Evolutionary conservation across 306 rosid genomes (phyloP).

Genomic region (Dryas alaskensis): DNA sequence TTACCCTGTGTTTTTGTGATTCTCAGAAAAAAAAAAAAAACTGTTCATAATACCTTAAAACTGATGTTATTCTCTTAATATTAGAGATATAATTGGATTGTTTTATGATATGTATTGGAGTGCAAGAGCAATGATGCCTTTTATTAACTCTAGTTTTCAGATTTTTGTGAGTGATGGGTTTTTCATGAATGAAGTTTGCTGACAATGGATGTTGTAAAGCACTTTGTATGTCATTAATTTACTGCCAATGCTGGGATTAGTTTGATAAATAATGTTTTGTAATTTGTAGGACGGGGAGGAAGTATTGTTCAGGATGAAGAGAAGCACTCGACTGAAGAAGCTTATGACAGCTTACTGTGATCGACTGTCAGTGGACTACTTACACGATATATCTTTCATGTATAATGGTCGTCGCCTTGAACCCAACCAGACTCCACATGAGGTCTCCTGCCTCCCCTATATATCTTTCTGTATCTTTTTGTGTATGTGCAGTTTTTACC

Average conservation of each 20-base stretch:
- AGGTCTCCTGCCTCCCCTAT: conserved; percentile 23
- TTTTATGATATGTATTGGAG: background rate
- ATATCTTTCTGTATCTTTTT: no score
- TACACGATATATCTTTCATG: conserved; percentile 43
- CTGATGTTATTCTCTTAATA: no score
- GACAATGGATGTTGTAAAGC: no score
- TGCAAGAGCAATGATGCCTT: background rate
- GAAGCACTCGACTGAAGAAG: conserved; percentile 54
- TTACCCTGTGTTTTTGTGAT: background rate
- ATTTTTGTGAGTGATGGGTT: no score
- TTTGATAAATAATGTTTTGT: no score
- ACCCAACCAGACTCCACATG: conserved; percentile 60
- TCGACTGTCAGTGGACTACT: conserved; percentile 45
- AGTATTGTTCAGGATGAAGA: conserved; percentile 50
- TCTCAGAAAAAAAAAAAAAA: no score
- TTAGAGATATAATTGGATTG: background rate
- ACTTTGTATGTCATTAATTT: no score
- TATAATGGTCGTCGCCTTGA: conserved; percentile 55
- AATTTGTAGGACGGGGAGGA: no score
- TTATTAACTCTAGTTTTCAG: no score
- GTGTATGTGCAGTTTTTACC: no score
- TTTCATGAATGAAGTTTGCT: no score
- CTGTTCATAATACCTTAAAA: background rate
- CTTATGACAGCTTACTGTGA: conserved; percentile 66
- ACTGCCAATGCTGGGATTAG: no score